These are phyloP conservation scores for Alopecurus myosuroides DNA, from an alignment of 176 grass and related monocot species.

Conservation along the genomic window DNA sequence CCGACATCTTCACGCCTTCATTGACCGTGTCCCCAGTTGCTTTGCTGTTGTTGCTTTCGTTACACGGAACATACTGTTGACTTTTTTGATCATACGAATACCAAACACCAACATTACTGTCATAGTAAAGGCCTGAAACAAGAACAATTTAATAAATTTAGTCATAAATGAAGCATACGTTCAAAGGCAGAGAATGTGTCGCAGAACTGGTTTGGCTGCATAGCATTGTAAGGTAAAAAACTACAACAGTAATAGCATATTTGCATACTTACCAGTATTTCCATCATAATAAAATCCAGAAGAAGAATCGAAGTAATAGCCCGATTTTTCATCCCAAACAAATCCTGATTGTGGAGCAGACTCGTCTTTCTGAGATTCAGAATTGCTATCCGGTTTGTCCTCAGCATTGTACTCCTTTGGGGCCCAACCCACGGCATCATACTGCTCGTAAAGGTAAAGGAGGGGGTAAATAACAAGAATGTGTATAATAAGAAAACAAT, in stretches of 20 bases:
- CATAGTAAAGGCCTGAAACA: conserved; percentile 87
- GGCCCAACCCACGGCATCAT: conserved; percentile 92
- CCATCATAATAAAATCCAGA: conserved; percentile 99
- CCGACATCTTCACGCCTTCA: conserved; percentile 55
- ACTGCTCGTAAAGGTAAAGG: conserved; percentile 45
- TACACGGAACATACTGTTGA: conserved; percentile 85
- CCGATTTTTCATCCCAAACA: conserved; percentile 99
- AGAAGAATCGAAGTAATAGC: conserved; percentile 95
- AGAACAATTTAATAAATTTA: conserved; percentile 38
- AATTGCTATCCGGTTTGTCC: conserved; percentile 45
- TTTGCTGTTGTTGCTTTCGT: conserved; percentile 55
- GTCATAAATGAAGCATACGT: background rate
- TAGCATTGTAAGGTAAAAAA: background rate
- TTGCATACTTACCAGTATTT: conserved; percentile 69
- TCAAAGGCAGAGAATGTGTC: background rate
- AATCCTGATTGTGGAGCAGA: conserved; percentile 76
- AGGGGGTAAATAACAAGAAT: background rate
- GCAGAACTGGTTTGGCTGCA: background rate
- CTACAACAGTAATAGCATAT: background rate
- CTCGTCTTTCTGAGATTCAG: conserved; percentile 38
- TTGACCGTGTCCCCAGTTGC: conserved; percentile 32
- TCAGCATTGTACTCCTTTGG: conserved; percentile 96
- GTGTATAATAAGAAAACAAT: conserved; percentile 1
- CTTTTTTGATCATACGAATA: conserved; percentile 80
- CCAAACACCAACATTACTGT: conserved; percentile 82